A percentile compares a stretch with the other conserved stretches of the same genome.
These are phyloP conservation scores for Stentor coeruleus DNA, from an alignment of 73 alveolate genomes.

Conservation along the genomic window DNA sequence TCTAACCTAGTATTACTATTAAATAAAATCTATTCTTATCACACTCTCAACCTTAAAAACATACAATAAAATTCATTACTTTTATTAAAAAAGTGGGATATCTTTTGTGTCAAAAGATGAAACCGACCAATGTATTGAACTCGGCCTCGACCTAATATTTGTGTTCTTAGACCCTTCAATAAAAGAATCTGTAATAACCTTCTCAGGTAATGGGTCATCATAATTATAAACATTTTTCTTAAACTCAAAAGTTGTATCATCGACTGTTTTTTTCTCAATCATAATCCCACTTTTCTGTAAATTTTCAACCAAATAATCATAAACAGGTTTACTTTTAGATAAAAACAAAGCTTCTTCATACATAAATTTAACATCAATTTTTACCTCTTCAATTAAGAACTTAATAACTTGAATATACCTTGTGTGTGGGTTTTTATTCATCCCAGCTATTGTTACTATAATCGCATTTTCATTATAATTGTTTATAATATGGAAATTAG, in stretches of 20 bases:
- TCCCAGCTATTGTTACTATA: neutral
- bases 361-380: neutral
- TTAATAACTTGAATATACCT: neutral
- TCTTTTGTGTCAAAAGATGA: too few species aligned
- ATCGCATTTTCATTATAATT: neutral
- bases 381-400: neutral
- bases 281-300: neutral
- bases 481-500: neutral
- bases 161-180: neutral
- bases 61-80: too few species aligned
- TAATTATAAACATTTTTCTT: too few species aligned
- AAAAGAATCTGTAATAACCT: neutral
- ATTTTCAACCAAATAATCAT: neutral
- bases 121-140: neutral
- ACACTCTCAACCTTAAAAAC: too few species aligned
- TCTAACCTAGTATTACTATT: too few species aligned
- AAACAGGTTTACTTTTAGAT: neutral
- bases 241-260: neutral
- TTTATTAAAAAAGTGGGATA: too few species aligned
- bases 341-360: neutral
- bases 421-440: neutral
- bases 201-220: neutral
- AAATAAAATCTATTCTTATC: too few species aligned
- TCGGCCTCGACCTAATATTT: neutral
- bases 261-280: neutral